Evolutionary conservation across 768 basidiomycete genomes (phyloP).

Genomic region (Mycena pura): DNA sequence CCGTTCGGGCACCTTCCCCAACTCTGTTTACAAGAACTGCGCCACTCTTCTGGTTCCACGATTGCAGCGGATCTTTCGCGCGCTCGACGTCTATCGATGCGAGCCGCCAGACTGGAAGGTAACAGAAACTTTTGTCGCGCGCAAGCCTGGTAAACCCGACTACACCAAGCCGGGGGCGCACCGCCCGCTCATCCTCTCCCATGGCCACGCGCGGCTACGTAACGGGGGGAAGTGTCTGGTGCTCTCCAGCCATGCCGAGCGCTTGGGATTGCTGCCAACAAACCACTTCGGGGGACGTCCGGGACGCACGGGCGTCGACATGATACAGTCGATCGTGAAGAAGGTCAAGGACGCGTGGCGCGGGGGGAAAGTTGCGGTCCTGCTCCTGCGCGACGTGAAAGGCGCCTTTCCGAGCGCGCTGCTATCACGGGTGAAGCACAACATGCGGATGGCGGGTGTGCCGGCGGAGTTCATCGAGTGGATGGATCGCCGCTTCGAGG

Average conservation of each 20-base stretch:
- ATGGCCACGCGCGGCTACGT: slow-evolving; percentile 17
- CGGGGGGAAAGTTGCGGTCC: slow-evolving; percentile 27
- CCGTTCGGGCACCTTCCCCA: slow-evolving; percentile 30
- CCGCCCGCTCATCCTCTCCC: slow-evolving; percentile 39
- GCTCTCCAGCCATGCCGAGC: slow-evolving; percentile 25
- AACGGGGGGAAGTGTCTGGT: slow-evolving; percentile 19
- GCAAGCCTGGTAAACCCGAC: slow-evolving; percentile 44
- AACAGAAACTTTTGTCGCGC: slow-evolving; percentile 35
- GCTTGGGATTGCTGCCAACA: slow-evolving; percentile 26
- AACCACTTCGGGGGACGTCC: slow-evolving; percentile 41
- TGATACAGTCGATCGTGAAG: slow-evolving; percentile 31
- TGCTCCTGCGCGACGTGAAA: slow-evolving; percentile 39
- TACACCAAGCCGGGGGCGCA: slow-evolving; percentile 42
- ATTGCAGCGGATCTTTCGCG: slow-evolving; percentile 31
- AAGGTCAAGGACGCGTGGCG: slow-evolving; percentile 32
- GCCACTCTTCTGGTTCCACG: slow-evolving; percentile 7
- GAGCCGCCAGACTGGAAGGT: slow-evolving; percentile 38
- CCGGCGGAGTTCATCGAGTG: slow-evolving; percentile 29
- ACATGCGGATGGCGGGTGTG: no score
- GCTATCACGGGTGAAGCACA: slow-evolving; percentile 26
- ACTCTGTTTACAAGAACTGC: slow-evolving; percentile 30
- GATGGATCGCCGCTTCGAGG: slow-evolving; percentile 23
- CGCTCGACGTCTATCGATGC: slow-evolving; percentile 33
- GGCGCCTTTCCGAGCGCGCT: slow-evolving; percentile 35
- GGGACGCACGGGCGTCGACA: slow-evolving; percentile 36